Evolutionary conservation across 805 yeast species (phyloP), one percentile per base, ranked within the genome.

Genomic region (Tetrapisispora pingtungensis): DNA sequence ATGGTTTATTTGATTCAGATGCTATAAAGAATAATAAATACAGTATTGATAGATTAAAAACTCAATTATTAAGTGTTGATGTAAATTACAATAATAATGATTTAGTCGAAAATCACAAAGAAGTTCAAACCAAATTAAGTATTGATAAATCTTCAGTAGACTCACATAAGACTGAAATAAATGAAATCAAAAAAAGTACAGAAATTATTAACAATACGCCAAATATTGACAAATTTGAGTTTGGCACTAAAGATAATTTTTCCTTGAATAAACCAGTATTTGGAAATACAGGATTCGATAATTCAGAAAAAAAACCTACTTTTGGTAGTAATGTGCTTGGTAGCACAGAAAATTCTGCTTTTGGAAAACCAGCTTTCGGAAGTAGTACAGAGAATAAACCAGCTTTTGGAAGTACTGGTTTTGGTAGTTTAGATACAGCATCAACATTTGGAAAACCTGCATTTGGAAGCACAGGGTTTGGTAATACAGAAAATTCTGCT

Each of bases 1-100:
- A 90, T 83, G 73, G 82, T 61, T 53, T 85, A 1, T 79, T 78
- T 58, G 77, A 80, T 52, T 64, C 72, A 18, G 60, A 65, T 1
- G 82, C 77, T 1, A 66, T 82, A 15, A 71, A 71, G 33, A 50
- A 63, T 17, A 46, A 63, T 28, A 20, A 58, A 26, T 57, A 62
- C 51, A 50, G 58, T 47, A 48, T 66, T 13, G 30, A 39, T 7
- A 7, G 10, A 4, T 35, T 44, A 14, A 28, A 19, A 10, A 18
- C n/a, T 14, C 20, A 22, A 17, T 10, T 27, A 4, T 17, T 18
- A 7, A 24, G 6, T 7, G 26, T 4, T 14, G n/a, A 24, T 15
- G 31, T n/a, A 6, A 19, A 19, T 10, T 3, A 19, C 10, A 13
- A 34, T 34, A 13, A 19, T 34, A 10, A 28, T 28, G n/a, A 7